Base-by-base conservation (phyloP, 1,139 yeast species). In the Meyerozyma smithsonii region DNA sequence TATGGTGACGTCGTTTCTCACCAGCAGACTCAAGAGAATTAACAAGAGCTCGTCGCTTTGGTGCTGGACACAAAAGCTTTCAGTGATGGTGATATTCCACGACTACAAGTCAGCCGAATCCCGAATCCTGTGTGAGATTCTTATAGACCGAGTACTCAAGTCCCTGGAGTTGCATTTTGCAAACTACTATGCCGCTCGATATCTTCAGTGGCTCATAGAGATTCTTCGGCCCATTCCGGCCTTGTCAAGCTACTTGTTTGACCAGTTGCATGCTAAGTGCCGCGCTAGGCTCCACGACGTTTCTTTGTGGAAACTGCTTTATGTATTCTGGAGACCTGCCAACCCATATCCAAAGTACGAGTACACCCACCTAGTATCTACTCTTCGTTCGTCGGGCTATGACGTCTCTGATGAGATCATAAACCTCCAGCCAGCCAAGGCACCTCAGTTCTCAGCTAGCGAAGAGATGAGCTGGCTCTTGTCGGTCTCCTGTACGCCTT, bases 11-110 rank as follows among this genome's bases (percentile, higher is more conserved):
- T 50, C 70, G 2, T 59, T 62, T 35, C 48, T 66, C 17, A 56
- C 62, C 19, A 62, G 74, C 41, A 50, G 65, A 16, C 44, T 71
- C 36, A 56, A 58, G 38, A 51, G 69, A 39, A 62, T 71, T 43
- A 71, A 71, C 46, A 71, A 71, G 50, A 69, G 73, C 49, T 59
- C 73, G 4, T 54, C 67, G 14, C 52, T 71, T n/a, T 71, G 74
- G 74, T 47, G 47, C 25, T 55, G 61, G 52, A 46, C 66, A 37
- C 63, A 64, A 41, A 63, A 66, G 44, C 43, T 67, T 32, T 41
- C 56, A 3, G 44, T 61, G 3, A 28, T 53, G 8, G 36, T 53
- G n/a, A 39, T 55, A 4, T 48, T 36, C 8, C 18, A 23, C 4
- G 39, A 30, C 20, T 17, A 5, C 12, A 28, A 26, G 4, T 15